Evolutionary conservation across 108 stramenopile genomes (phyloP).

Genomic region (Skeletonema tropicum): DNA sequence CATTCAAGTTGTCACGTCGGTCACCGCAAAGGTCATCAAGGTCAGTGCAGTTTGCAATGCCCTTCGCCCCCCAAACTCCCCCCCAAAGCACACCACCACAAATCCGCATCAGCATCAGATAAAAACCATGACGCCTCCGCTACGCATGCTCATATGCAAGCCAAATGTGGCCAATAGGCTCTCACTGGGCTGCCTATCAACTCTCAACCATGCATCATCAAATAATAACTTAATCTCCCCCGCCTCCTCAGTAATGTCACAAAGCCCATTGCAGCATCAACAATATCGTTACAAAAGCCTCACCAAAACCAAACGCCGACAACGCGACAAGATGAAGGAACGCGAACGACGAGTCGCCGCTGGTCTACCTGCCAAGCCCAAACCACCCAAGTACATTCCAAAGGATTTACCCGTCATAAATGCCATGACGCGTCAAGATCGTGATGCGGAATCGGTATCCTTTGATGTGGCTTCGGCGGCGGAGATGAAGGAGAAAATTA

Average conservation of each 20-base stretch:
- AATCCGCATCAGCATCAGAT: neutral
- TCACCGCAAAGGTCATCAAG: too few relatives aligned
- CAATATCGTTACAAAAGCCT: slow-evolving; percentile 21
- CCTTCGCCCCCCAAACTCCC: too few relatives aligned
- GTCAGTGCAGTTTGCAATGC: too few relatives aligned
- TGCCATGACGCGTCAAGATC: slow-evolving; percentile 68
- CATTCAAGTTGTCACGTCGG: too few relatives aligned
- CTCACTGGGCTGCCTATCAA: neutral
- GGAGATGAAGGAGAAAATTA: slow-evolving; percentile 68
- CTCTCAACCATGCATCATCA: neutral
- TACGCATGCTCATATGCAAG: slow-evolving; percentile 1
- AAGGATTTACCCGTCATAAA: slow-evolving; percentile 70
- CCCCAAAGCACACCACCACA: too few relatives aligned
- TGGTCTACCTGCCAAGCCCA: slow-evolving; percentile 49
- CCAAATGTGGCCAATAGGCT: neutral
- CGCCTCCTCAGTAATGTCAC: neutral
- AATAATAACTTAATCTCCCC: neutral
- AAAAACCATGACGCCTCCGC: neutral
- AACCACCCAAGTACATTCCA: slow-evolving; percentile 70
- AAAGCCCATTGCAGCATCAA: neutral
- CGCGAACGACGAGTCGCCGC: slow-evolving; percentile 42
- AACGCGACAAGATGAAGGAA: slow-evolving; percentile 45
- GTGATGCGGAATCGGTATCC: slow-evolving; percentile 55
- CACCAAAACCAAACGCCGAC: slow-evolving; percentile 41
- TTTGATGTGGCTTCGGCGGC: slow-evolving; percentile 57